Conservation (phyloP, 2,329 filamentous ascomycete species). For the Sporothrix phasma region DNA sequence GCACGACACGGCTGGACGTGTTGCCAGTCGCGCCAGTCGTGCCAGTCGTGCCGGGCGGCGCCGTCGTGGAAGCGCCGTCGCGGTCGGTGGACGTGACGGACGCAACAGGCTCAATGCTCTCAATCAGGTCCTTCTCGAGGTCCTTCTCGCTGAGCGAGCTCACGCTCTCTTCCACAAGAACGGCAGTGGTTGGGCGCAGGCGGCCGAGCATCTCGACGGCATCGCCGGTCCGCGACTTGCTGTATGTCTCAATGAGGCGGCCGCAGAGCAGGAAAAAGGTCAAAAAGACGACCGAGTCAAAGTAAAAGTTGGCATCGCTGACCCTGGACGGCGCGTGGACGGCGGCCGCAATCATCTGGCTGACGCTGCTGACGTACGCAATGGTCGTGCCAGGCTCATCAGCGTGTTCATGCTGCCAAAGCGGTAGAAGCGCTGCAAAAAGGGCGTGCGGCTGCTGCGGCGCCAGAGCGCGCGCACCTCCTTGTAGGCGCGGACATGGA, state of each 20-base stretch:
- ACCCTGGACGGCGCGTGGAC: conserved; percentile 30
- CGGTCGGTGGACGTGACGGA: neutral
- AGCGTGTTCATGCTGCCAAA: conserved; percentile 97
- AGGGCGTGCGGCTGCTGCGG: conserved; percentile 58
- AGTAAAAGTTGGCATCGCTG: conserved; percentile 57
- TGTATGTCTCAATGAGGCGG: conserved; percentile 75
- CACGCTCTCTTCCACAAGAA: conserved; percentile 47
- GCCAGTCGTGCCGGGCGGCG: neutral
- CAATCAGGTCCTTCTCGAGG: conserved; percentile 26
- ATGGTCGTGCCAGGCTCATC: conserved; percentile 78
- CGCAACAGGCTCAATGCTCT: conserved; percentile 20
- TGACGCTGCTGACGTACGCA: conserved; percentile 74
- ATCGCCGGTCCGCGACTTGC: conserved; percentile 81
- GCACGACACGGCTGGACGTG: conserved; percentile 25
- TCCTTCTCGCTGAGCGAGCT: conserved; percentile 24
- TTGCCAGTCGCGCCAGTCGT: neutral
- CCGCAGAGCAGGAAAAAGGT: conserved; percentile 75
- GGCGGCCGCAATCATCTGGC: conserved; percentile 59
- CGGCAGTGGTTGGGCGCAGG: conserved; percentile 65
- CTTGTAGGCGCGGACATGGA: conserved; percentile 69
- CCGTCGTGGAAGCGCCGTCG: neutral
- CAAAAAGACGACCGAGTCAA: conserved; percentile 86
- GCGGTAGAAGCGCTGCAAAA: conserved; percentile 71
- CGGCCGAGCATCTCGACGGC: conserved; percentile 72
- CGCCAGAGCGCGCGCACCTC: conserved; percentile 73